phyloP scores from a whole-genome alignment of 345 rosid species.

The Raphanus raphanistrum region DNA sequence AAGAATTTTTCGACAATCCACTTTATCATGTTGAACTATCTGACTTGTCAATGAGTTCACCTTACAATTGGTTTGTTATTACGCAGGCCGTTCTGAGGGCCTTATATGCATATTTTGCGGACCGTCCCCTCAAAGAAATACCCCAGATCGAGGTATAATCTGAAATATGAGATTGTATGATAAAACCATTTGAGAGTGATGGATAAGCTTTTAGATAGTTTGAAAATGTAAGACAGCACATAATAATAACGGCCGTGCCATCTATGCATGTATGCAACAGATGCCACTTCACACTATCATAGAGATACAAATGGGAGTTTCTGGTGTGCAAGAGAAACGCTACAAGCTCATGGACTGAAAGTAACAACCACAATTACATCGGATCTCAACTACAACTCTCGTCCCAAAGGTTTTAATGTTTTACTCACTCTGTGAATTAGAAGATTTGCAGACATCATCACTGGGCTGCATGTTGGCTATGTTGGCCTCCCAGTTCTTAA shows the following conservation, averaged over 20 bases:
- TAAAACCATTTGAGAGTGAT: not conserved
- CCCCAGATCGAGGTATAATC: conserved; percentile 88
- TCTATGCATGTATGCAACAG: conserved; percentile 45
- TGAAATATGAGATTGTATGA: not conserved
- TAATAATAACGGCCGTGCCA: not conserved
- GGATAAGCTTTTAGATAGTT: not conserved
- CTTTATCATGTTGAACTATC: not conserved
- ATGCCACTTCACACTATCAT: conserved; percentile 96
- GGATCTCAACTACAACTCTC: not conserved
- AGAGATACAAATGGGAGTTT: conserved; percentile 99
- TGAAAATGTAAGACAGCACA: not conserved
- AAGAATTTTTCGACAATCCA: not conserved
- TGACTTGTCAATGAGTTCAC: not conserved
- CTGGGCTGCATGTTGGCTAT: conserved; percentile 15
- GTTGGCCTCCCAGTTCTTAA: conserved; percentile 3
- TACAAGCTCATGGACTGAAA: conserved; percentile 95
- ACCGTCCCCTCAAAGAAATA: conserved; percentile 93
- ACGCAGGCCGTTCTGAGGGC: conserved; percentile 96
- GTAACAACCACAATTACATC: not conserved
- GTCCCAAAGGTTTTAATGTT: not conserved
- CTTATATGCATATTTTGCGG: conserved; percentile 94
- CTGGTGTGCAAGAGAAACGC: conserved; percentile 97
- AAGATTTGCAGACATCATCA: conserved; percentile 23
- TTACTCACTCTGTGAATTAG: conserved; percentile 3
- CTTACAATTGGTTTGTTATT: not conserved